Conservation (phyloP, 2,329 filamentous ascomycete species). For the Aspergillus sp. region DNA sequence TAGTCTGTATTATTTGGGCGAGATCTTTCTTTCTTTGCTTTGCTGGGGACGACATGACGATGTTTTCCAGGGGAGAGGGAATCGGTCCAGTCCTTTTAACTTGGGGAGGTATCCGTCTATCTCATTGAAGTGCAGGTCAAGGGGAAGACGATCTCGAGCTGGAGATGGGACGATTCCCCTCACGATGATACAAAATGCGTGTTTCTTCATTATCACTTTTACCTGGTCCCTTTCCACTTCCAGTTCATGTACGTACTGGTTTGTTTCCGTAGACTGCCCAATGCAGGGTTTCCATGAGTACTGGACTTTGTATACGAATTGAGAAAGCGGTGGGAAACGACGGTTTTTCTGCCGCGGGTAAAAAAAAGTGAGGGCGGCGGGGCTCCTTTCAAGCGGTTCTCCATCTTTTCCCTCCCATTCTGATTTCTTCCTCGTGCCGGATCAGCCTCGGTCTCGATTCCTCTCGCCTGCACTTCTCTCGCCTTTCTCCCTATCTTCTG, state of each 20-base stretch:
- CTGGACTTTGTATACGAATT: neutral
- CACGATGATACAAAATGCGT: neutral
- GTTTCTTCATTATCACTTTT: slow-evolving; percentile 5
- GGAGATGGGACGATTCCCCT: slow-evolving; percentile 6
- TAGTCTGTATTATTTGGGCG: slow-evolving; percentile 22
- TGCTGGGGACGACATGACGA: too few species aligned
- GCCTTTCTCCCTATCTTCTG: too few species aligned
- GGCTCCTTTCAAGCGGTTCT: neutral
- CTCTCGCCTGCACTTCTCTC: neutral
- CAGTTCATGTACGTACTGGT: slow-evolving; percentile 15
- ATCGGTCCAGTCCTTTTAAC: neutral
- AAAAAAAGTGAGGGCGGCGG: slow-evolving; percentile 15
- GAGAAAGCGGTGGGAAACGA: slow-evolving; percentile 11
- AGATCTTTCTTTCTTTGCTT: neutral
- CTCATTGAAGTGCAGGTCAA: slow-evolving; percentile 45
- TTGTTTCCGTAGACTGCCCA: slow-evolving; percentile 8
- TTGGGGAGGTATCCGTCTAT: neutral
- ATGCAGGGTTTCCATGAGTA: neutral
- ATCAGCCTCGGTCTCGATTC: neutral
- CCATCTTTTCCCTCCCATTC: neutral
- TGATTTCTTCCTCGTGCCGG: neutral
- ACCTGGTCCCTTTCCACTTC: slow-evolving; percentile 15
- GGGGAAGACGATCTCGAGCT: slow-evolving; percentile 10
- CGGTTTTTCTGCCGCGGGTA: slow-evolving; percentile 17
- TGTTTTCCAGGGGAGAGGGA: neutral